A percentile compares a stretch with the other conserved stretches of the same genome.
phyloP scores from a whole-genome alignment of 768 basidiomycete genomes.

The Porpolomopsis calyptriformis region DNA sequence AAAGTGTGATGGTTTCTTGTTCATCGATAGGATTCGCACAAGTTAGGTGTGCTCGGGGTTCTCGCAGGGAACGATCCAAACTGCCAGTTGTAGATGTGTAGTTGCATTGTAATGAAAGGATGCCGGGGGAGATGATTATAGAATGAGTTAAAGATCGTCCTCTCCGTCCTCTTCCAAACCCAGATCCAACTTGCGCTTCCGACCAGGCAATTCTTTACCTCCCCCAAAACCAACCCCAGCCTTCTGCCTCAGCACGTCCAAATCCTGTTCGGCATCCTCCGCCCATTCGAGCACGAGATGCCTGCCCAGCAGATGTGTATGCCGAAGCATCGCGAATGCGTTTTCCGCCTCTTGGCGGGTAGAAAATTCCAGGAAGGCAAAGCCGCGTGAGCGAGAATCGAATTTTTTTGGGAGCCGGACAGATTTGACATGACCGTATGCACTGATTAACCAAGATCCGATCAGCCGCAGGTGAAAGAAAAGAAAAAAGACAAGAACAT shows the following conservation, averaged over 20 bases:
- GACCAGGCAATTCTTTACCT: slow-evolving; percentile 60
- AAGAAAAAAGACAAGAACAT: slow-evolving; percentile 21
- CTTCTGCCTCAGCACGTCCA: slow-evolving; percentile 68
- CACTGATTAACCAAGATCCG: slow-evolving; percentile 31
- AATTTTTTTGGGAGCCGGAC: slow-evolving; percentile 89
- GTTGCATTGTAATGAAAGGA: too few relatives aligned
- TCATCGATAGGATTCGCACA: too few relatives aligned
- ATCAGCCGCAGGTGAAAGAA: neutral
- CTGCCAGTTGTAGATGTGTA: too few relatives aligned
- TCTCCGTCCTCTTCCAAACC: slow-evolving; percentile 27
- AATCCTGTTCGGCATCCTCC: slow-evolving; percentile 66
- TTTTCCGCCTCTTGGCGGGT: slow-evolving; percentile 84
- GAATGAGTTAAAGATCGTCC: slow-evolving; percentile 15
- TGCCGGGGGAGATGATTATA: too few relatives aligned
- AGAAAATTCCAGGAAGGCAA: slow-evolving; percentile 93
- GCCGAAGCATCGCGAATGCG: slow-evolving; percentile 74
- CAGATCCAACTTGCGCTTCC: slow-evolving; percentile 60
- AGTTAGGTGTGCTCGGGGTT: too few relatives aligned
- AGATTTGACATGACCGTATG: slow-evolving; percentile 89
- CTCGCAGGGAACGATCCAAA: too few relatives aligned
- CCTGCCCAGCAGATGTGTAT: slow-evolving; percentile 91
- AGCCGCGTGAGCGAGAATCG: slow-evolving; percentile 80
- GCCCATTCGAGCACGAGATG: slow-evolving; percentile 97
- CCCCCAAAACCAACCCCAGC: slow-evolving; percentile 68
- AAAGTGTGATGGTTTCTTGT: too few relatives aligned